phyloP scores from a whole-genome alignment of 352 stramenopile species.

The Peronospora destructor region DNA sequence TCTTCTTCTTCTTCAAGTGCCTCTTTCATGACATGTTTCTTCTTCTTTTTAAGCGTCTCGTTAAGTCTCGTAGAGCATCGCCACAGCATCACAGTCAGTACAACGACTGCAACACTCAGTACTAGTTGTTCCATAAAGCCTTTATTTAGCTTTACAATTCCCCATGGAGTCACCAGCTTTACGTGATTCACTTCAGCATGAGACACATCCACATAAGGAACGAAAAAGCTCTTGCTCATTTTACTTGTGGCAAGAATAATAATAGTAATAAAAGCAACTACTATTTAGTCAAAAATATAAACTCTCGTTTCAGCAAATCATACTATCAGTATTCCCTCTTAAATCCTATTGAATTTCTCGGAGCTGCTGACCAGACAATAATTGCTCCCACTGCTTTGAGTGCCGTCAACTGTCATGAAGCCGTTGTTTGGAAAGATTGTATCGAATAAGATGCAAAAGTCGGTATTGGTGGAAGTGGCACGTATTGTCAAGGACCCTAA shows the following conservation, averaged over 20 bases:
- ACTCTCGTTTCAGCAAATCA: conserved; percentile 7
- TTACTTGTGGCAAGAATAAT: no score
- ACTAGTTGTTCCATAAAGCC: conserved; percentile 35
- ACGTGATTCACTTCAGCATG: conserved; percentile 46
- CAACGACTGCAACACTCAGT: conserved; percentile 26
- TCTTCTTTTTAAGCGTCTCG: conserved; percentile 28
- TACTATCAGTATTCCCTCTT: neutral
- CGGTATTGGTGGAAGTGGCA: conserved; percentile 91
- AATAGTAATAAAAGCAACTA: conserved; percentile 1
- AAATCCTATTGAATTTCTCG: neutral
- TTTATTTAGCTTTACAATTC: conserved; percentile 56
- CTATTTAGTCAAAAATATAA: conserved; percentile 12
- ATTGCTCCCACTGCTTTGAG: conserved; percentile 10
- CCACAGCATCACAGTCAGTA: conserved; percentile 37
- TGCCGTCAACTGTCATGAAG: conserved; percentile 52
- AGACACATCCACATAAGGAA: conserved; percentile 72
- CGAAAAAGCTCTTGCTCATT: conserved; percentile 39
- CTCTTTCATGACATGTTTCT: conserved; percentile 4
- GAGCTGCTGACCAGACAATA: conserved; percentile 21
- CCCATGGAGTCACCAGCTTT: conserved; percentile 67
- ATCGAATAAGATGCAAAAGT: conserved; percentile 96
- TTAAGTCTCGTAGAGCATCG: conserved; percentile 30
- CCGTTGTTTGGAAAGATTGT: conserved; percentile 92
- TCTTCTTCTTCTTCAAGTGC: conserved; percentile 13
- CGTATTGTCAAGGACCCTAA: conserved; percentile 92